Base-by-base conservation (phyloP, 169 alveolate genomes). In the Perkinsus olseni region DNA sequence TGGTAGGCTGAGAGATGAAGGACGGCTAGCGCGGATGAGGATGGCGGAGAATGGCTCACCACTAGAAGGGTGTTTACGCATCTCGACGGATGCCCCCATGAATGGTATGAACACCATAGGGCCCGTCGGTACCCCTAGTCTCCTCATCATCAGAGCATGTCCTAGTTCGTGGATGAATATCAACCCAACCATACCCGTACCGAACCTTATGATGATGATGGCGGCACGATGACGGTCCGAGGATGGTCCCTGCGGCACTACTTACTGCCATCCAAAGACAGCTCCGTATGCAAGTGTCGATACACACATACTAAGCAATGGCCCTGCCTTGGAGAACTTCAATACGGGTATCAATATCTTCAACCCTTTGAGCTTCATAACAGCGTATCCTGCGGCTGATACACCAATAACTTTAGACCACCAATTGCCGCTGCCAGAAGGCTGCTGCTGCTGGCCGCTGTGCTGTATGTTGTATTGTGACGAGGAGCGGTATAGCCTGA, bases 191-290 rank as follows among this genome's bases (percentile, higher is more conserved):
- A 91, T 91, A 34, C 93, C 93, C 13, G 38, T 48, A 6, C 93
- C 93, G 39, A 62, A 62, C 34, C 82, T 62, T 4, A 62, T 62
- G 17, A 13, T 0, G 82, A 28, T 28, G 17, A n/a, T n/a, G n/a
- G n/a, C n/a, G n/a, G n/a, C n/a, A 62, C 31, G 34, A 62, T 62
- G 17, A 4, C 34, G 0, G 17, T 0, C 17, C 36, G 17, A 28
- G 1, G 34, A 62, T 21, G 34, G 31, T 62, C 31, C 13, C 0
- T 13, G 37, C 34, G 62, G 24, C 17, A 17, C 17, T 45, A 17
- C 82, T 24, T 91, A 91, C 93, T 91, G 93, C 93, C 93, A 91
- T 21, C 93, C 93, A 62, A 91, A 91, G 28, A 91, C 93, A 11
- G 34, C 34, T 38, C 82, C 74, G 39, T 91, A 91, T 0, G 93